Conservation (phyloP, 352 stramenopile genomes). For the Phytophthora megakarya region DNA sequence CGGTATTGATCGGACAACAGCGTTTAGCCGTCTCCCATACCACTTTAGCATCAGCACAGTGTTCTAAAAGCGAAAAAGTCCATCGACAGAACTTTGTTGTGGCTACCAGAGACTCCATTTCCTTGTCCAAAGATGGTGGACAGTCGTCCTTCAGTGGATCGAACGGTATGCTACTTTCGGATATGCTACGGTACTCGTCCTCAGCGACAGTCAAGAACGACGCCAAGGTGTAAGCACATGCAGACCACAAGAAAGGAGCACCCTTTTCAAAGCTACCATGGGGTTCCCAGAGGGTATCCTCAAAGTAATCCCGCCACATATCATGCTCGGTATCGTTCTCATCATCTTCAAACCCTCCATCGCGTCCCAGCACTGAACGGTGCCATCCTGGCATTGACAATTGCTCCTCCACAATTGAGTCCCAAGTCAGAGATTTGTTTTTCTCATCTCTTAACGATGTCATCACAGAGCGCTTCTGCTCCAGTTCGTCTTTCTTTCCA, state of each 20-base stretch:
- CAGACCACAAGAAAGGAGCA: conserved; percentile 84
- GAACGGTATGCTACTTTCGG: conserved; percentile 33
- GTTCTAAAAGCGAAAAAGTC: conserved; percentile 87
- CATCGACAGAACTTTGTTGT: conserved; percentile 88
- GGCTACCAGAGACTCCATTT: conserved; percentile 72
- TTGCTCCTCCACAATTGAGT: conserved; percentile 66
- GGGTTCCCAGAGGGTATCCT: conserved; percentile 87
- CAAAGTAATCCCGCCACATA: conserved; percentile 87
- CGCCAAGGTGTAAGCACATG: conserved; percentile 80
- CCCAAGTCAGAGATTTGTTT: conserved; percentile 42
- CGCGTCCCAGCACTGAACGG: conserved; percentile 68
- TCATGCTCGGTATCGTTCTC: conserved; percentile 70
- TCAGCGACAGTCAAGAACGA: conserved; percentile 77
- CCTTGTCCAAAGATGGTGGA: conserved; percentile 77
- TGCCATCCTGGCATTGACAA: conserved; percentile 71
- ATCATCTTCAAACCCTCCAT: conserved; percentile 52
- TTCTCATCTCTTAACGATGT: conserved; percentile 16
- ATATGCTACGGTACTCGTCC: conserved; percentile 46
- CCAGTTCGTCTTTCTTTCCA: conserved; percentile 22
- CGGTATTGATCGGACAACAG: conserved; percentile 82
- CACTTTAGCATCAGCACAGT: conserved; percentile 85
- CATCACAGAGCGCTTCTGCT: conserved; percentile 24
- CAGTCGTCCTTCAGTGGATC: conserved; percentile 65
- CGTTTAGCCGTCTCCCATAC: conserved; percentile 89
- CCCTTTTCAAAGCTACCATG: conserved; percentile 88